These are phyloP conservation scores for Madurella fahalii DNA, from an alignment of 2,329 filamentous ascomycete species.

Conservation along the genomic window DNA sequence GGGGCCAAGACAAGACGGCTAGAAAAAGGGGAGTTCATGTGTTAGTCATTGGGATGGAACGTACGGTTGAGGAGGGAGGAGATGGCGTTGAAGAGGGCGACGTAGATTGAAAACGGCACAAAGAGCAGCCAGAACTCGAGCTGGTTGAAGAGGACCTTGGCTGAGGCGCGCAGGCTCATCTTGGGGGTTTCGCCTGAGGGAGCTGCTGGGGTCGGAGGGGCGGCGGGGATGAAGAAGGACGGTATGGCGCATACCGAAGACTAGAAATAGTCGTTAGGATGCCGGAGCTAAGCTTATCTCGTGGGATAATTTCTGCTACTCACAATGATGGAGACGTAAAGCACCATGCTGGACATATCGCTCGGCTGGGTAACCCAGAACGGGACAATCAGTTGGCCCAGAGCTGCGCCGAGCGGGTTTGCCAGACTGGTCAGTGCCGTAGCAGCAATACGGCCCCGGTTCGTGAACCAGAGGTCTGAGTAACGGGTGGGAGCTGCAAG, in stretches of 20 bases:
- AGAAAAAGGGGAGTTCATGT: no score
- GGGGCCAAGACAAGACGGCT: no score
- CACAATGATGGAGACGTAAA: constrained; percentile 81
- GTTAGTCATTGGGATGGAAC: neutral
- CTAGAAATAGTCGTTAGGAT: constrained; percentile 32
- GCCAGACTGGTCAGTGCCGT: constrained; percentile 82
- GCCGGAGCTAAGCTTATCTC: neutral
- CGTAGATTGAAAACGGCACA: constrained; percentile 76
- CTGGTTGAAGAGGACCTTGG: constrained; percentile 52
- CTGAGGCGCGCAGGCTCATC: constrained; percentile 46
- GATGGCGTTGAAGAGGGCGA: constrained; percentile 90
- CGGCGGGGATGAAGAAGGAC: constrained; percentile 73
- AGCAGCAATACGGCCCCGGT: constrained; percentile 75
- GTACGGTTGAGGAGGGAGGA: constrained; percentile 75
- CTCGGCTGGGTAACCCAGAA: constrained; percentile 61
- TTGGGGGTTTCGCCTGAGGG: constrained; percentile 61
- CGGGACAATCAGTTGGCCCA: constrained; percentile 83
- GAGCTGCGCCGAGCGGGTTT: constrained; percentile 83
- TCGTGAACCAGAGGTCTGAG: constrained; percentile 92
- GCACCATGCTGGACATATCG: constrained; percentile 74
- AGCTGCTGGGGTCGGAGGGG: constrained; percentile 72
- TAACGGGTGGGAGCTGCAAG: constrained; percentile 85
- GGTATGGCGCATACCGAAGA: constrained; percentile 64
- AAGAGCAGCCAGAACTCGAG: constrained; percentile 77
- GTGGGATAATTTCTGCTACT: constrained; percentile 27